Evolutionary conservation across 2,329 filamentous ascomycete species (phyloP).

Genomic region (Blastomyces gilchristii): DNA sequence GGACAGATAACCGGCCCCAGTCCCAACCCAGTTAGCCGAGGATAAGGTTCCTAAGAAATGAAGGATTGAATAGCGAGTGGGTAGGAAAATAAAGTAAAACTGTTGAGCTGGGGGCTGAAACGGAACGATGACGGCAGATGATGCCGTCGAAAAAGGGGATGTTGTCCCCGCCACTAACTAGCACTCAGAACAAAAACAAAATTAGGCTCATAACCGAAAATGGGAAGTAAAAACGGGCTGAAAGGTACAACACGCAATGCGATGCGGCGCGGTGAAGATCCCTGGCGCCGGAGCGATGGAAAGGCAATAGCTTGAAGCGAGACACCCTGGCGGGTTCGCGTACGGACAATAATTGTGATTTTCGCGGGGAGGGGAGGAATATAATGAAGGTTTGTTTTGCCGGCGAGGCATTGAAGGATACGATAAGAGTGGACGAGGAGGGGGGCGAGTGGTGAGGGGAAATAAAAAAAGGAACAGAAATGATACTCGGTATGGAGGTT

Average conservation of each 20-base stretch:
- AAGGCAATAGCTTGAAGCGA: not conserved
- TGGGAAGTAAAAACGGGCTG: not conserved
- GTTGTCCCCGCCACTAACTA: not conserved
- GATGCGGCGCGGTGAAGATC: not conserved
- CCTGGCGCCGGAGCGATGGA: not conserved
- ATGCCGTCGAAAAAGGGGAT: not conserved
- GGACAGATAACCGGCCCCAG: not conserved
- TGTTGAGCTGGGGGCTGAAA: not conserved
- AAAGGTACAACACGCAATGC: not conserved
- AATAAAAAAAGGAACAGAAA: not conserved
- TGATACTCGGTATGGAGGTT: not conserved
- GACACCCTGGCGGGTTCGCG: not conserved
- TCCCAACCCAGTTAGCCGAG: not conserved
- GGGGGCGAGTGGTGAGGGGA: not conserved
- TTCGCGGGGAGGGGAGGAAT: not conserved
- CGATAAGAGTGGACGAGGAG: not conserved
- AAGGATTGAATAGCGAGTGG: not conserved
- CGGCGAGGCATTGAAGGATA: conserved; percentile 4
- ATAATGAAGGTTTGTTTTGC: not conserved
- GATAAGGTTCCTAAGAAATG: not conserved
- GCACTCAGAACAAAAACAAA: not conserved
- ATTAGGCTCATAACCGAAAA: not conserved
- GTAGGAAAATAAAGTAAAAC: not conserved
- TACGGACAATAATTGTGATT: not conserved
- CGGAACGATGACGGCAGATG: not conserved